phyloP scores from a whole-genome alignment of 2,329 filamentous ascomycete species.

The Xylariomycetidae sp. region DNA sequence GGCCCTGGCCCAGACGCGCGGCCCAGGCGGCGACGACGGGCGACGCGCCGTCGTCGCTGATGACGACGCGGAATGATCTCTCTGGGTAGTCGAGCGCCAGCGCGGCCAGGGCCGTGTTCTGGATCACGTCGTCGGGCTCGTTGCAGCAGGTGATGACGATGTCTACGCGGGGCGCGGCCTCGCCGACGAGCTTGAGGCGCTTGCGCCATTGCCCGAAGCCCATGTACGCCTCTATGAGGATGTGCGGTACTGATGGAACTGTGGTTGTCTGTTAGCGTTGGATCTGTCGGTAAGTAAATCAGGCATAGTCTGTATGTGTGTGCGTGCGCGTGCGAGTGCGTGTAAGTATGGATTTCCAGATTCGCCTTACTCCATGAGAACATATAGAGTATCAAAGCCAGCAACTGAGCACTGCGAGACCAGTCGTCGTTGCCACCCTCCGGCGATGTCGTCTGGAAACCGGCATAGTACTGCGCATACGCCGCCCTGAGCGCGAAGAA shows the following conservation, averaged over 20 bases:
- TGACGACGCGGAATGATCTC: constrained; percentile 1
- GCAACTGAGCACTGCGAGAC: too few species aligned
- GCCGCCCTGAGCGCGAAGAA: background rate
- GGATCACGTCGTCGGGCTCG: constrained; percentile 1
- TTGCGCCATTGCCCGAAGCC: background rate
- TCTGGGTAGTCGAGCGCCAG: constrained; percentile 3
- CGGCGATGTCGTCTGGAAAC: too few species aligned
- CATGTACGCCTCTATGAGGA: background rate
- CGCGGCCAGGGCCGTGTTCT: constrained; percentile 4
- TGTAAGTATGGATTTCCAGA: too few species aligned
- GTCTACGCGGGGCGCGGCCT: constrained; percentile 1
- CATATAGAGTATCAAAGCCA: background rate
- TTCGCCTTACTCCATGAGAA: background rate
- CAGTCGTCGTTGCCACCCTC: too few species aligned
- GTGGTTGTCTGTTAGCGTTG: too few species aligned
- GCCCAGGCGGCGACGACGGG: constrained; percentile 1
- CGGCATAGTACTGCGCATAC: background rate
- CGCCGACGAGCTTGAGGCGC: background rate
- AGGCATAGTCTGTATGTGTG: too few species aligned
- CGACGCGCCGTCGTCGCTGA: constrained; percentile 2
- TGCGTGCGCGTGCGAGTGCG: too few species aligned
- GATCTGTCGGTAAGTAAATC: too few species aligned
- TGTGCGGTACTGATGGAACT: background rate
- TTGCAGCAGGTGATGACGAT: constrained; percentile 4
- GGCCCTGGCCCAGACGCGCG: background rate